Percentiles rank a stretch among this genome's conserved stretches.
These are phyloP conservation scores for Phialophora macrospora DNA, from an alignment of 2,329 filamentous ascomycete genomes.

Conservation along the genomic window DNA sequence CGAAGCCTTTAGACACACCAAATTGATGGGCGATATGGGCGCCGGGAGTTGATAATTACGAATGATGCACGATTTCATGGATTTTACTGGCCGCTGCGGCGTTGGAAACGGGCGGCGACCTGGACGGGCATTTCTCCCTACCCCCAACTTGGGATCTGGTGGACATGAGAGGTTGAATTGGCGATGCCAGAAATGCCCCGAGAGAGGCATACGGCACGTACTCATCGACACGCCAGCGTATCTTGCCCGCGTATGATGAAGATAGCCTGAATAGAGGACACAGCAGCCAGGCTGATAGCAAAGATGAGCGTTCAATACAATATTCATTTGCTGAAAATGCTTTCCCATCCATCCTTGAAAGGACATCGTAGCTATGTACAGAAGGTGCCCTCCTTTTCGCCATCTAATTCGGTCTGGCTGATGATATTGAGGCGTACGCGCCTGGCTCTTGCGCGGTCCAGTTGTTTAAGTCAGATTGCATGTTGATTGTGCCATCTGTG, in stretches of 20 bases:
- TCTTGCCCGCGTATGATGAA: neutral
- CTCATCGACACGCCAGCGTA: neutral
- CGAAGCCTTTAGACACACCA: neutral
- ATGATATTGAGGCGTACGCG: neutral
- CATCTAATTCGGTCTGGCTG: neutral
- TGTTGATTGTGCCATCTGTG: neutral
- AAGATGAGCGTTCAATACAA: neutral
- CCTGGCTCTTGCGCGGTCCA: neutral
- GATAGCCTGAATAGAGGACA: neutral
- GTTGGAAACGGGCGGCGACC: neutral
- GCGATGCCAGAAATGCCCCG: neutral
- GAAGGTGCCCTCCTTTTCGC: neutral
- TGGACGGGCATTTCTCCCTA: neutral
- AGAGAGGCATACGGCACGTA: neutral
- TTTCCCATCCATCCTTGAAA: neutral
- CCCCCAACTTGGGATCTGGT: neutral
- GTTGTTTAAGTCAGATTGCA: neutral
- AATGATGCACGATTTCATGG: neutral
- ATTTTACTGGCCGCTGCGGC: neutral
- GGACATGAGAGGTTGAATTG: conserved; percentile 1
- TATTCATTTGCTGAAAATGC: conserved; percentile 39
- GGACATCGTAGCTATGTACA: conserved; percentile 3
- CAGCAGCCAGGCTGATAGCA: neutral
- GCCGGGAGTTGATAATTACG: neutral
- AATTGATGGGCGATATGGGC: neutral